phyloP scores from a whole-genome alignment of 352 stramenopile species.

The Aphanomyces invadans region DNA sequence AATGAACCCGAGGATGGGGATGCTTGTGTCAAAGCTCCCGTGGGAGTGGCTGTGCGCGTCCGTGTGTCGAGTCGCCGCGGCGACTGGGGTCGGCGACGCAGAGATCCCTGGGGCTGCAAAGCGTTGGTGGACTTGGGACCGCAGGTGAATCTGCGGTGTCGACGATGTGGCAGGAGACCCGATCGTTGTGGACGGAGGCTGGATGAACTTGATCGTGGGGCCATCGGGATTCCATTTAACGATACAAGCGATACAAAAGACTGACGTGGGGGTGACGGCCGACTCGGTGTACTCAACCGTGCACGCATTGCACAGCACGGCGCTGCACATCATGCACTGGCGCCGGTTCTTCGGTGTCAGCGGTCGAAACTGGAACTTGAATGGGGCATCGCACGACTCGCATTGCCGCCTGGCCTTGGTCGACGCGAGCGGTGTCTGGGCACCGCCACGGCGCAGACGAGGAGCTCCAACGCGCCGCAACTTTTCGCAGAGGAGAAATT shows the following conservation, averaged over 20 bases:
- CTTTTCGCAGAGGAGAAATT: conserved; percentile 14
- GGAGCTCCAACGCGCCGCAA: conserved; percentile 2
- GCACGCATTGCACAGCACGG: conserved; percentile 17
- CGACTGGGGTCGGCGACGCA: too few species aligned
- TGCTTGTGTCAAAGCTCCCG: not conserved
- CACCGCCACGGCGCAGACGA: not conserved
- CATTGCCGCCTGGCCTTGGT: conserved; percentile 4
- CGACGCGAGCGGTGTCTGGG: not conserved
- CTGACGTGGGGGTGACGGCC: not conserved
- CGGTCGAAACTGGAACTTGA: conserved; percentile 20
- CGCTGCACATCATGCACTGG: conserved; percentile 21
- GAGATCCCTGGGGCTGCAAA: too few species aligned
- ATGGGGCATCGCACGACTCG: conserved; percentile 17
- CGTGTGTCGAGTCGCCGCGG: too few species aligned
- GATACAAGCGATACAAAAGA: conserved; percentile 21
- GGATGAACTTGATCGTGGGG: conserved; percentile 24
- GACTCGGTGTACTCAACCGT: conserved; percentile 11
- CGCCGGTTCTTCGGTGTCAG: not conserved
- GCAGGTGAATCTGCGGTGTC: not conserved
- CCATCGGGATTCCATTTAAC: conserved; percentile 24
- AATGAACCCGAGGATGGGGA: conserved; percentile 1
- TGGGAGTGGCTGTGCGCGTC: not conserved
- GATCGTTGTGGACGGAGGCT: conserved; percentile 2
- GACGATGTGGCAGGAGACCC: not conserved
- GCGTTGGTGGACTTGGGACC: not conserved